Conservation (phyloP, 768 basidiomycete genomes). For the Russula virescens region DNA sequence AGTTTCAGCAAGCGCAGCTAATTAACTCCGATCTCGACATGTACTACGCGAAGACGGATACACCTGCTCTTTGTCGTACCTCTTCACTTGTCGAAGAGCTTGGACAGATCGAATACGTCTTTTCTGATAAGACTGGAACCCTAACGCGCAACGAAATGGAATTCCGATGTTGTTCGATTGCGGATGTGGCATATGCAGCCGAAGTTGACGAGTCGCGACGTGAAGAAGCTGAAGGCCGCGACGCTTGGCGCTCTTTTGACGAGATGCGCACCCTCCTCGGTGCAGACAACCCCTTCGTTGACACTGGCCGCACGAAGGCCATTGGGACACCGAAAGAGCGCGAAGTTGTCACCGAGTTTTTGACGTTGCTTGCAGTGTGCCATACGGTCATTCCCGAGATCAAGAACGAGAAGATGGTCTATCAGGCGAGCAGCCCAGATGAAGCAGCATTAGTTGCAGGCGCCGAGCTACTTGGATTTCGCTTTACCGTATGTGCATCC, state of each 20-base stretch:
- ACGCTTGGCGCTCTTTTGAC: constrained; percentile 75
- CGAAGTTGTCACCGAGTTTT: constrained; percentile 32
- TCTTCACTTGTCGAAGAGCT: constrained; percentile 97
- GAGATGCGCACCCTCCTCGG: constrained; percentile 58
- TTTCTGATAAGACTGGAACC: constrained; percentile 93
- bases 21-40: constrained; percentile 99
- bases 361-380: constrained; percentile 72
- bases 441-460: constrained; percentile 95
- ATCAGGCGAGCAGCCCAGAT: constrained; percentile 96
- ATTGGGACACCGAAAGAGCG: constrained; percentile 34
- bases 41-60: constrained; percentile 94
- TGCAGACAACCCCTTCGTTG: constrained; percentile 51
- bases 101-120: constrained; percentile 95
- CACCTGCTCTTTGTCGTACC: constrained; percentile 95
- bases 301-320: constrained; percentile 31
- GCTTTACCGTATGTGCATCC: constrained; percentile 72
- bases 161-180: constrained; percentile 85
- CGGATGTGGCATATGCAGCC: constrained; percentile 84
- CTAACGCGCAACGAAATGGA: constrained; percentile 99
- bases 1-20: constrained; percentile 93
- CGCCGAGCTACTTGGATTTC: constrained; percentile 86
- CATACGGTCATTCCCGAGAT: constrained; percentile 98
- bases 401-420: constrained; percentile 82
- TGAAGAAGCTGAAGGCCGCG: constrained; percentile 47
- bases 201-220: constrained; percentile 83